Base-by-base conservation (phyloP, 225 moss, liverwort and hornwort species). In the Neckera pumila region DNA sequence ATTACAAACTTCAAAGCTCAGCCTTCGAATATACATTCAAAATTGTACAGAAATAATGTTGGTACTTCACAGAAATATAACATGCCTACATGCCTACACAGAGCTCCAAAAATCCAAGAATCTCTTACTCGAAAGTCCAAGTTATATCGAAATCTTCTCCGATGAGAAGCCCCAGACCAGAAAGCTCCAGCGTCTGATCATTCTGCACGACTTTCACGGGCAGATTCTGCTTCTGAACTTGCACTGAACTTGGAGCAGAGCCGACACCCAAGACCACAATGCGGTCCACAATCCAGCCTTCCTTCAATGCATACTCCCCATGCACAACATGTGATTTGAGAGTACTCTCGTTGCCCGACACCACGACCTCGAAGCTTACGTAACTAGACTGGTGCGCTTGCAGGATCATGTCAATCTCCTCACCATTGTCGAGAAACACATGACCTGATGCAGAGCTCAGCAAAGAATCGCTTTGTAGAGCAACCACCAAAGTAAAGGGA, bases 401-500 rank as follows among this genome's bases (percentile, higher is more conserved):
- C 38, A 93, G 80, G 12, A 80, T 69, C 96, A 98, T 98, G 47
- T 93, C 90, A 62, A 94, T 85, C 79, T 94, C 91, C 49, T 96
- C 96, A 19, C 96, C 98, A 70, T 95, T 66, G 87, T 98, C 98
- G 54, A 98, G 86, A 84, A 96, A 98, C 57, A 96, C 85, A 22
- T 86, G 26, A 4, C 97, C 97, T 2, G 89, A 78, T 15, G 98
- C 96, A 7, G 74, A 67, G 76, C 79, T 88, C 65, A 76, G 0
- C 14, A 76, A 21, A 9, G 90, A 59, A n/a, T 81, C 54, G 20
- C 77, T 75, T 13, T 81, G 75, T 3, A 94, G 89, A 47, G 94
- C 91, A 30, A 93, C 76, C 16, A 94, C 17, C 57, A 94, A 26
- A 28, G 93, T 90, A 76, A 94, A 94, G 6, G 94, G 92, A 8